These are phyloP conservation scores for Parafenestella ontariensis DNA, from an alignment of 2,329 filamentous ascomycete species.

Conservation along the genomic window DNA sequence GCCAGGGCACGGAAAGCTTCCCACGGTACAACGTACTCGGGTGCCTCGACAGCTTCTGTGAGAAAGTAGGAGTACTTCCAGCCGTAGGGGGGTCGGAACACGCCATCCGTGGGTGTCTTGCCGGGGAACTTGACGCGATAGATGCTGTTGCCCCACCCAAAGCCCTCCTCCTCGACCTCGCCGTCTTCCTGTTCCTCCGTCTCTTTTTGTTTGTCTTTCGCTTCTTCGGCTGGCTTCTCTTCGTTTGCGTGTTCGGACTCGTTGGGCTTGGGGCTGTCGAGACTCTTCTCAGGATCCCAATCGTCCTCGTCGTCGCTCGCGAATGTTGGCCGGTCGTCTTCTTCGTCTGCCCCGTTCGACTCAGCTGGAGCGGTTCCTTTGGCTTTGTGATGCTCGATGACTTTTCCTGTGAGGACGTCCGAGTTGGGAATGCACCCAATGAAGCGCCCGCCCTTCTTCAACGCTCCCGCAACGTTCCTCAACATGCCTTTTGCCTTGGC, in stretches of 20 bases:
- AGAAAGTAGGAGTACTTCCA: constrained; percentile 99
- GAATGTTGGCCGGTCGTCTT: constrained; percentile 45
- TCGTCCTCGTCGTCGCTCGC: constrained; percentile 50
- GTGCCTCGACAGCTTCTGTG: constrained; percentile 93
- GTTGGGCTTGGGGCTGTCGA: constrained; percentile 46
- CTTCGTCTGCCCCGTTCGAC: constrained; percentile 31
- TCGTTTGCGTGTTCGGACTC: constrained; percentile 45
- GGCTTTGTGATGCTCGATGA: constrained; percentile 76
- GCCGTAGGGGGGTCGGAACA: constrained; percentile 92
- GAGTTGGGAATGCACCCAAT: constrained; percentile 98
- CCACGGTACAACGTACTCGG: constrained; percentile 98
- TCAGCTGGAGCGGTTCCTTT: constrained; percentile 48
- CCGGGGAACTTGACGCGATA: constrained; percentile 90
- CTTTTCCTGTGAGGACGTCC: constrained; percentile 80
- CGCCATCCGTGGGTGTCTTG: constrained; percentile 80
- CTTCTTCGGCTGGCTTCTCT: constrained; percentile 29
- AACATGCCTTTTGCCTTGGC: constrained; percentile 91
- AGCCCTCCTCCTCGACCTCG: constrained; percentile 54
- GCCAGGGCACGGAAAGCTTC: constrained; percentile 94
- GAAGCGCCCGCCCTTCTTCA: constrained; percentile 94
- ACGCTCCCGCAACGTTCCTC: constrained; percentile 83
- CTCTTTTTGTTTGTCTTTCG: constrained; percentile 33
- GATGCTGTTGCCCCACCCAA: constrained; percentile 91
- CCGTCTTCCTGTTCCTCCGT: constrained; percentile 57
- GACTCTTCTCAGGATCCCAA: constrained; percentile 56